Conservation (phyloP, 2,329 filamentous ascomycete genomes). For the Raffaelea deltoideospora region DNA sequence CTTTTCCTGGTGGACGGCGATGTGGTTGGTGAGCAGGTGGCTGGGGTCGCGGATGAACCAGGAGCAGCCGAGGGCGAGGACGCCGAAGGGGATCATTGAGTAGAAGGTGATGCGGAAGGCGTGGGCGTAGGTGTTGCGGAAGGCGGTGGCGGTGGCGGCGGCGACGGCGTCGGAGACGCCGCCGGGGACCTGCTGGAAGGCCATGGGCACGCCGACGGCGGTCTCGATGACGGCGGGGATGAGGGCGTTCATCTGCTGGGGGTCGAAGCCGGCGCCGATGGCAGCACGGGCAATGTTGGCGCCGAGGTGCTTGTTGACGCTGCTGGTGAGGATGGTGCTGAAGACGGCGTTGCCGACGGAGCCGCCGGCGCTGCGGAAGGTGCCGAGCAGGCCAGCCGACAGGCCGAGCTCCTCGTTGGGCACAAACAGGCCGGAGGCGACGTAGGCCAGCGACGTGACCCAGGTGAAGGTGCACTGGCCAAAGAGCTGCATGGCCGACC, state of each 20-base stretch:
- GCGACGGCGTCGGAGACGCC: slow-evolving; percentile 19
- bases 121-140: slow-evolving; percentile 22
- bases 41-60: slow-evolving; percentile 6
- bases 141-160: slow-evolving; percentile 17
- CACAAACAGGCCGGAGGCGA: slow-evolving; percentile 15
- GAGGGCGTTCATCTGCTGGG: slow-evolving; percentile 23
- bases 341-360: slow-evolving; percentile 20
- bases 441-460: slow-evolving; percentile 16
- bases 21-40: slow-evolving; percentile 6
- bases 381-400: slow-evolving; percentile 16
- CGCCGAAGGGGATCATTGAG: slow-evolving; percentile 22
- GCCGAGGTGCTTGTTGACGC: slow-evolving; percentile 14
- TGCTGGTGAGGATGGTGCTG: slow-evolving; percentile 16
- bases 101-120: slow-evolving; percentile 28
- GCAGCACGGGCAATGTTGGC: slow-evolving; percentile 15
- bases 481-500: slow-evolving; percentile 16
- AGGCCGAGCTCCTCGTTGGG: slow-evolving; percentile 16
- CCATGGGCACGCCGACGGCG: slow-evolving; percentile 39
- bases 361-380: slow-evolving; percentile 16
- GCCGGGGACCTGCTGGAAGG: slow-evolving; percentile 34
- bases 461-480: slow-evolving; percentile 18
- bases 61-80: slow-evolving; percentile 11
- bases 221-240: slow-evolving; percentile 25
- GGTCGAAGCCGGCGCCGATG: slow-evolving; percentile 12
- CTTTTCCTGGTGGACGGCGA: slow-evolving; percentile 5